Evolutionary conservation across 495 filamentous ascomycete species (phyloP).

Genomic region (Annulohypoxylon moriforme): DNA sequence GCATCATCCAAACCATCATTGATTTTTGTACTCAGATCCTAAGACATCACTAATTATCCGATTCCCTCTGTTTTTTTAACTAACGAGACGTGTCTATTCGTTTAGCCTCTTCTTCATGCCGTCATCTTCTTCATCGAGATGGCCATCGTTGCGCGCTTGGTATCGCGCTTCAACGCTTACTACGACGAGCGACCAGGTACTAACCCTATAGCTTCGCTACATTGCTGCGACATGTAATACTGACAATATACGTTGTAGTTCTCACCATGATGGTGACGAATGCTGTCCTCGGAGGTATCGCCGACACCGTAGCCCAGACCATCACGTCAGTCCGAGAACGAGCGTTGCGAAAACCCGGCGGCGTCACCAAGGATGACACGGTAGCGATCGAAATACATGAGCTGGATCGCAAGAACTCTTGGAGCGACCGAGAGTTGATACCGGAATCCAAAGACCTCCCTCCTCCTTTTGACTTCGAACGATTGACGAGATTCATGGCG

Average conservation of each 20-base stretch:
- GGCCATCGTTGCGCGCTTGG: slow-evolving; percentile 81
- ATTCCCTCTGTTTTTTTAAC: slow-evolving; percentile 15
- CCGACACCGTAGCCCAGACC: slow-evolving; percentile 94
- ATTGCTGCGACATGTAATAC: background rate
- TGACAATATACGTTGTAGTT: slow-evolving; percentile 60
- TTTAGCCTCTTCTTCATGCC: slow-evolving; percentile 85
- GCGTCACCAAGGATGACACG: slow-evolving; percentile 70
- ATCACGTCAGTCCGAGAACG: slow-evolving; percentile 84
- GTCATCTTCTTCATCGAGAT: slow-evolving; percentile 90
- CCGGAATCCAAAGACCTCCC: slow-evolving; percentile 70
- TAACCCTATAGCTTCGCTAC: slow-evolving; percentile 12
- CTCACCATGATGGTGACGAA: slow-evolving; percentile 99
- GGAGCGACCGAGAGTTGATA: slow-evolving; percentile 73
- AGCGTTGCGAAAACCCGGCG: slow-evolving; percentile 68
- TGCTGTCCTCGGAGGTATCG: slow-evolving; percentile 89
- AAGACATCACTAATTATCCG: slow-evolving; percentile 10
- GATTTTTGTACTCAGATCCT: slow-evolving; percentile 29
- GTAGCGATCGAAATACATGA: slow-evolving; percentile 91
- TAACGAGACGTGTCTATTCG: slow-evolving; percentile 39
- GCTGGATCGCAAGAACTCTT: slow-evolving; percentile 83
- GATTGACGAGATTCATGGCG: slow-evolving; percentile 91
- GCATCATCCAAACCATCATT: slow-evolving; percentile 23
- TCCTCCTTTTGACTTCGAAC: slow-evolving; percentile 94
- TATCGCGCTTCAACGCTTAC: slow-evolving; percentile 89
- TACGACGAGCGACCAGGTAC: slow-evolving; percentile 88